A percentile compares a stretch with the other conserved stretches of the same genome.
These are phyloP conservation scores for Hemisphaericaspora xylanilytica DNA, from an alignment of 1,139 yeast species.

Conservation along the genomic window DNA sequence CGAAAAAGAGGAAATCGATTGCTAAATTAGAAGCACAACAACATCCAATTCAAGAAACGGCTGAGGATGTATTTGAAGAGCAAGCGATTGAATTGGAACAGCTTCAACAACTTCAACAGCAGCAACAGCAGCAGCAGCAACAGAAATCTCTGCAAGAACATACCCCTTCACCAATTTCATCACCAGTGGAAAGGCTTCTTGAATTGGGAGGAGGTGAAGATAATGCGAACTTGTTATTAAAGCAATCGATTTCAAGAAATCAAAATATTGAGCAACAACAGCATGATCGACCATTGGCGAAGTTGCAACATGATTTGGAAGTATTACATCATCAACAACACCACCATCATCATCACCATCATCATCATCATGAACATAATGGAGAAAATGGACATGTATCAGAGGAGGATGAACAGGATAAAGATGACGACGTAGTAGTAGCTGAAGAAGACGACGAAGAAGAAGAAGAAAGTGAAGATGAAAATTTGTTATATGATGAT, in stretches of 20 bases:
- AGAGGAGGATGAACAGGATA: constrained; percentile 16
- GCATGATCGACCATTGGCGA: constrained; percentile 78
- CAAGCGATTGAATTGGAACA: constrained; percentile 1
- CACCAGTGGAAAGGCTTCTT: constrained; percentile 51
- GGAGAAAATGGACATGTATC: constrained; percentile 4
- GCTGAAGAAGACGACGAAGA: constrained; percentile 42
- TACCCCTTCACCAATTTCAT: constrained; percentile 19
- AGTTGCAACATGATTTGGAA: constrained; percentile 72
- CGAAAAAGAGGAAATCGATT: constrained; percentile 57
- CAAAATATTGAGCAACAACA: constrained; percentile 65
- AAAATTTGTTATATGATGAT: constrained; percentile 69
- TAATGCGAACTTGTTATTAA: constrained; percentile 42
- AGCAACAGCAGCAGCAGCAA: no score
- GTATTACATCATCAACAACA: constrained; percentile 40
- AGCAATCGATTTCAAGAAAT: constrained; percentile 56
- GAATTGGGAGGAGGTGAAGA: constrained; percentile 52
- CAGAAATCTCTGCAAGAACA: no score
- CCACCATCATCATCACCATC: constrained; percentile 17
- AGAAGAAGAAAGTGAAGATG: constrained; percentile 44
- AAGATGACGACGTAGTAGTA: no score
- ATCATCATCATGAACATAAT: constrained; percentile 17
- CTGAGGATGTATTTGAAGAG: constrained; percentile 8
- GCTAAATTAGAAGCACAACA: constrained; percentile 44
- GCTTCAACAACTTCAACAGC: background rate
- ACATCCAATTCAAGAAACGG: constrained; percentile 8